A percentile compares a stretch with the other conserved stretches of the same genome.
These are phyloP conservation scores for Globisporangium paroecandrum DNA, from an alignment of 352 stramenopile species.

Conservation along the genomic window DNA sequence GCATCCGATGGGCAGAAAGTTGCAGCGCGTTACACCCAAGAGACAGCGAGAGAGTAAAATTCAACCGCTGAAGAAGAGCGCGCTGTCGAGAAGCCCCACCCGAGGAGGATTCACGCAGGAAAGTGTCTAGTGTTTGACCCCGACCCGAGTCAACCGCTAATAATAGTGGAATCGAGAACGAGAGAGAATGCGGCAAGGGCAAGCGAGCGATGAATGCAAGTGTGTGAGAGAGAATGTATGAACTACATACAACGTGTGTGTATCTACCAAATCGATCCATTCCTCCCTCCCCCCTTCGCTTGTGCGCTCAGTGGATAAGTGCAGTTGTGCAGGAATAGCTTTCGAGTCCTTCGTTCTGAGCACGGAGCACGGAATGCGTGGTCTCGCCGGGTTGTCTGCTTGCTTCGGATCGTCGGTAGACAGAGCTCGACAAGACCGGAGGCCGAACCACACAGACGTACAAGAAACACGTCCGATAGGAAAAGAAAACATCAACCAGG, in stretches of 20 bases:
- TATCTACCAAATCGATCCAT: neutral
- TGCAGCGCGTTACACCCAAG: neutral
- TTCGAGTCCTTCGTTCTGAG: neutral
- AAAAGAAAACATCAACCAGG: neutral
- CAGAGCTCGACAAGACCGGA: constrained; percentile 3
- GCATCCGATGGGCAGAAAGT: neutral
- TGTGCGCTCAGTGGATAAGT: neutral
- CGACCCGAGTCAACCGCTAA: neutral
- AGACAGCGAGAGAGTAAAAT: neutral
- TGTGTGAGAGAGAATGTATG: neutral
- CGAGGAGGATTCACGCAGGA: no score
- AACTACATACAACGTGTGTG: neutral
- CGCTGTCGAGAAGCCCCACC: neutral
- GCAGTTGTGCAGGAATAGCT: constrained; percentile 7
- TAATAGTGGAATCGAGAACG: neutral
- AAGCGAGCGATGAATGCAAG: neutral
- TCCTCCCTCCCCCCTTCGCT: neutral
- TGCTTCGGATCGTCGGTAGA: neutral
- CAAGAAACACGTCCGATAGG: neutral
- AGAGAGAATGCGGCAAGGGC: neutral
- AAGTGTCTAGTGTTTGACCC: no score
- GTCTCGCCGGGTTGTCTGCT: neutral
- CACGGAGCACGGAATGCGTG: neutral
- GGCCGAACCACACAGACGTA: neutral
- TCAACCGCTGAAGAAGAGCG: neutral